phyloP scores from a whole-genome alignment of 805 yeast genomes.

The Nakazawaea populi region DNA sequence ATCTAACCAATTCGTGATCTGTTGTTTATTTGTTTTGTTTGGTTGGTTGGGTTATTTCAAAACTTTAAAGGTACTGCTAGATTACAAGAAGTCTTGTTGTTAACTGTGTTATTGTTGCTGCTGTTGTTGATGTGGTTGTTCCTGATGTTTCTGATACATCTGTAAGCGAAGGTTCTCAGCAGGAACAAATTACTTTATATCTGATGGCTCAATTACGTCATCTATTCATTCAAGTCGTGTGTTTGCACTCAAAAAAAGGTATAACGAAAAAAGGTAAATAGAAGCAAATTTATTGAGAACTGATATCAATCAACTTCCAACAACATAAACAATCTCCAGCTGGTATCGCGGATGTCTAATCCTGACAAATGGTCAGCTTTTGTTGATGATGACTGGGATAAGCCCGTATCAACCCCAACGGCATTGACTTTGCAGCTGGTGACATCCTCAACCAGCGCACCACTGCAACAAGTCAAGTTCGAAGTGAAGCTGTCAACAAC shows the following conservation, averaged over 20 bases:
- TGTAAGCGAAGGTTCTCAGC: too few relatives aligned
- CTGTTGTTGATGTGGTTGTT: too few relatives aligned
- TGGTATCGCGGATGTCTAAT: not conserved
- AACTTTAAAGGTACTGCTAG: too few relatives aligned
- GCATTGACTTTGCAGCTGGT: not conserved
- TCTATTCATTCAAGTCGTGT: not conserved
- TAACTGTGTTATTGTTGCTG: not conserved
- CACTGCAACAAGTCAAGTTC: not conserved
- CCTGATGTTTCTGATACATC: too few relatives aligned
- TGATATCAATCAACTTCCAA: too few relatives aligned
- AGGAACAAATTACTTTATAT: too few relatives aligned
- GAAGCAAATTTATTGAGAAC: not conserved
- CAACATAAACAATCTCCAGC: too few relatives aligned
- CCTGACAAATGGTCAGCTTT: conserved; percentile 2
- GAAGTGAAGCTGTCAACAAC: not conserved
- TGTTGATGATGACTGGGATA: conserved; percentile 3
- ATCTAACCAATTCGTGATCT: not conserved
- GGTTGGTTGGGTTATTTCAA: too few relatives aligned
- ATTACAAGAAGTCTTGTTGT: not conserved
- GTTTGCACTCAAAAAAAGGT: not conserved
- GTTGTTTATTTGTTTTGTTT: not conserved
- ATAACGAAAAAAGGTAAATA: too few relatives aligned
- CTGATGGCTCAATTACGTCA: too few relatives aligned
- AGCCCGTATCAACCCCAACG: not conserved
- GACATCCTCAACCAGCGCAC: not conserved